Percentiles rank a stretch among this genome's conserved stretches.
Evolutionary conservation across 1,284 basidiomycete species (phyloP).

Genomic region (Wolfiporia cocos): DNA sequence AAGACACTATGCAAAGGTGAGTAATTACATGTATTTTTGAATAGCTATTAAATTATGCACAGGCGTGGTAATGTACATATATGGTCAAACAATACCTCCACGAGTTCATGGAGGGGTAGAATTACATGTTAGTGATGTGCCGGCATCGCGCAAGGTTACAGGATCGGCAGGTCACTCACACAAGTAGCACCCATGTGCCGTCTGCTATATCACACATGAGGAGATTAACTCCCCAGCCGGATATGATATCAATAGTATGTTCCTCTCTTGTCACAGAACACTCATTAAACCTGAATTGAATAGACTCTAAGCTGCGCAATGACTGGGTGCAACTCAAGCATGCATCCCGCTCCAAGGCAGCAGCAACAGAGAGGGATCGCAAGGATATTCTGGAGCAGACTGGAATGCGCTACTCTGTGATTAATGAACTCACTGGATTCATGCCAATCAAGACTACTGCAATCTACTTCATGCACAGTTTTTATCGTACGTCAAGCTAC

Average conservation of each 20-base stretch:
- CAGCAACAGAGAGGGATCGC: too few species aligned
- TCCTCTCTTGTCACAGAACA: not conserved
- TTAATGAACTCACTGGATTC: too few species aligned
- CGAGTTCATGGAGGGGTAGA: not conserved
- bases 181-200: not conserved
- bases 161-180: not conserved
- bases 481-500: too few species aligned
- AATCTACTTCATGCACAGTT: too few species aligned
- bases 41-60: not conserved
- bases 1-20: not conserved
- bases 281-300: not conserved
- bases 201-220: not conserved
- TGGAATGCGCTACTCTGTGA: too few species aligned
- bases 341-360: not conserved
- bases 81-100: not conserved
- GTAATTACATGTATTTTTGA: not conserved
- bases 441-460: too few species aligned
- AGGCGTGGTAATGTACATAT: not conserved
- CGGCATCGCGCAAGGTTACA: not conserved
- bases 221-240: not conserved
- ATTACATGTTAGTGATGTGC: not conserved
- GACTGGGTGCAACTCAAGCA: not conserved
- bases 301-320: not conserved
- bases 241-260: not conserved
- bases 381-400: too few species aligned